These are phyloP conservation scores for Yamadazyma philogaea DNA, from an alignment of 805 yeast species.

Conservation along the genomic window DNA sequence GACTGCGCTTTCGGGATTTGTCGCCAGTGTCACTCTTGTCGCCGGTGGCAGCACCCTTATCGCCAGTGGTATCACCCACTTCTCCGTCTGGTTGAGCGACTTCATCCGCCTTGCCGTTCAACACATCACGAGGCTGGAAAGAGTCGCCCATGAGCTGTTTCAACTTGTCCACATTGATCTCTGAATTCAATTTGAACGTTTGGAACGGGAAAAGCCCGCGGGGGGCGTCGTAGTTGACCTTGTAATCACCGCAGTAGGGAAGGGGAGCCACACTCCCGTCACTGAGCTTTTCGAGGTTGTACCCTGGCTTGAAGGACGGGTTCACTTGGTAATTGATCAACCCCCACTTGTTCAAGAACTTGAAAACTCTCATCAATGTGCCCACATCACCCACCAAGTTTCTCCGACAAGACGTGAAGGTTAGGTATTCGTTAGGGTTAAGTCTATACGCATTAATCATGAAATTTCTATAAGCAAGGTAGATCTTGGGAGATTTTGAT, in stretches of 20 bases:
- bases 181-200: constrained; percentile 65
- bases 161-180: constrained; percentile 40
- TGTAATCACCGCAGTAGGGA: constrained; percentile 73
- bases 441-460: constrained; percentile 84
- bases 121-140: not conserved
- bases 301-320: constrained; percentile 67
- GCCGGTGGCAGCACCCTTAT: too few species aligned
- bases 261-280: constrained; percentile 48
- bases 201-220: constrained; percentile 91
- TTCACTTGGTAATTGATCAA: constrained; percentile 88
- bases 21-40: too few species aligned
- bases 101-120: not conserved
- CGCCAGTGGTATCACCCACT: not conserved
- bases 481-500: constrained; percentile 77
- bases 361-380: constrained; percentile 77
- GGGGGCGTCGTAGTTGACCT: constrained; percentile 81
- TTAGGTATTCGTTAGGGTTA: constrained; percentile 84
- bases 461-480: constrained; percentile 79
- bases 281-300: constrained; percentile 49
- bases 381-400: constrained; percentile 91
- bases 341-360: constrained; percentile 88
- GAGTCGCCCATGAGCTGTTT: constrained; percentile 24
- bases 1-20: constrained; percentile 4
- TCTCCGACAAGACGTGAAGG: constrained; percentile 88
- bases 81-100: not conserved